Evolutionary conservation across 2,329 filamentous ascomycete species (phyloP), one percentile per base, ranked within the genome.

Genomic region (Hymenoscyphus salicellus): DNA sequence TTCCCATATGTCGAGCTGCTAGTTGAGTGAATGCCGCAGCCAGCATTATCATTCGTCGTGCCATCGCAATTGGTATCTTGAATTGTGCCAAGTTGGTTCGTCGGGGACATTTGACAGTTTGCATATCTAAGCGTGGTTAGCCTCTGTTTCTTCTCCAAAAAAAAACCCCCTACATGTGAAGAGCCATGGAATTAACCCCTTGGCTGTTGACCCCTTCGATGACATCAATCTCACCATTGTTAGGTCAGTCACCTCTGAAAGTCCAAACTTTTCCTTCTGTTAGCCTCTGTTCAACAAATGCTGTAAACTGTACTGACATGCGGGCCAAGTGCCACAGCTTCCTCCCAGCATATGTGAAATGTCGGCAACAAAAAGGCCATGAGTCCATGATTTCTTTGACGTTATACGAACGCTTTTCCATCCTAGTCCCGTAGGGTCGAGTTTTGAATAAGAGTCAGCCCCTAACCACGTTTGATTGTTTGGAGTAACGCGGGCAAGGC

Each of bases 291-390:
- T 52, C 32, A 14, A 38, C 23, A 16, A 36, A 16, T 5, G 2
- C 1, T 11, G 4, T 5, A 38, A 2, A 30, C 1, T 36, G 17
- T 17, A 68, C 68, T 64, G 33, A 70, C 84, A 91, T 77, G 89
- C 87, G 64, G 89, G 89, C 89, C 90, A 92, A 26, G 84, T 82
- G n/a, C 90, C 90, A 70, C 90, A 93, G 60, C 84, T 79, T 1
- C 86, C 86, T 81, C 82, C 67, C 1, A 90, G 90, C 88, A 92
- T 92, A 71, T 92, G 89, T 16, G 80, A 79, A 58, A 92, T 82
- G 74, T 93, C 89, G 23, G 88, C 80, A 59, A 93, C 86, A 69
- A 92, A 85, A 10, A 93, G 81, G 0, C 88, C 89, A 70, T 86
- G 81, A 32, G 82, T 84, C 75, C 87, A 93, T 3, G 79, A 75